Conservation (phyloP, 192 early-diverging fungal genomes). For the Irineochytrium annulatum region DNA sequence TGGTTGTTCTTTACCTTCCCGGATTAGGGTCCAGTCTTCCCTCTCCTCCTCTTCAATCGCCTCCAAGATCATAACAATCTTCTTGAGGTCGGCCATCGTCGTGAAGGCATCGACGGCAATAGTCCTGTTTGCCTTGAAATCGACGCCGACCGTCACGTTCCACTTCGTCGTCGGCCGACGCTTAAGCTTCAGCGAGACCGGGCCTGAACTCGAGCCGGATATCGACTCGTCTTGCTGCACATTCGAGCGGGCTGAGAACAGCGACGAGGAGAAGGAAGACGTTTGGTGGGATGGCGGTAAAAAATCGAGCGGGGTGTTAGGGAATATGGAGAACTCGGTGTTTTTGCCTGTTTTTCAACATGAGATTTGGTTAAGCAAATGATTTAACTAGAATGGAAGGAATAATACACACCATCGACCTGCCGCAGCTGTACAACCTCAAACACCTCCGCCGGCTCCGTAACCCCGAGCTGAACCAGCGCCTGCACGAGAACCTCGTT, state of each 20-base stretch:
- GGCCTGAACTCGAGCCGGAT: neutral
- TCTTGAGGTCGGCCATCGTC: slow-evolving; percentile 21
- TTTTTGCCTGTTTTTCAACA: slow-evolving; percentile 9
- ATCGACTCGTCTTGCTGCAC: too few species aligned
- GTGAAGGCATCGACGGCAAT: slow-evolving; percentile 18
- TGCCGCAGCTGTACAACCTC: slow-evolving; percentile 15
- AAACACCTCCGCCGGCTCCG: slow-evolving; percentile 24
- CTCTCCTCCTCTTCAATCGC: slow-evolving; percentile 17
- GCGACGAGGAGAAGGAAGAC: too few species aligned
- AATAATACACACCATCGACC: slow-evolving; percentile 19
- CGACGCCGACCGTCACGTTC: slow-evolving; percentile 23
- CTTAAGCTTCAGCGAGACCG: slow-evolving; percentile 20
- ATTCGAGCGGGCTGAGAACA: too few species aligned
- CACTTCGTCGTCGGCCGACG: slow-evolving; percentile 21
- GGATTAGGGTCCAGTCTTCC: neutral
- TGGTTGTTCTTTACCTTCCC: too few species aligned
- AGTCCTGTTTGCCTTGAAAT: slow-evolving; percentile 1
- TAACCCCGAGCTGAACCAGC: slow-evolving; percentile 16
- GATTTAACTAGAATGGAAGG: too few species aligned
- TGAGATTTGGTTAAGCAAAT: neutral
- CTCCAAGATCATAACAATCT: slow-evolving; percentile 15
- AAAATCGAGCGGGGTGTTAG: slow-evolving; percentile 29
- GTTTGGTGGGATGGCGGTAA: too few species aligned
- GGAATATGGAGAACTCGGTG: slow-evolving; percentile 25
- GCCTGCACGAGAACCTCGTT: slow-evolving; percentile 31